These are phyloP conservation scores for Datura wrightii DNA, from an alignment of 257 asterid genomes.

Conservation along the genomic window DNA sequence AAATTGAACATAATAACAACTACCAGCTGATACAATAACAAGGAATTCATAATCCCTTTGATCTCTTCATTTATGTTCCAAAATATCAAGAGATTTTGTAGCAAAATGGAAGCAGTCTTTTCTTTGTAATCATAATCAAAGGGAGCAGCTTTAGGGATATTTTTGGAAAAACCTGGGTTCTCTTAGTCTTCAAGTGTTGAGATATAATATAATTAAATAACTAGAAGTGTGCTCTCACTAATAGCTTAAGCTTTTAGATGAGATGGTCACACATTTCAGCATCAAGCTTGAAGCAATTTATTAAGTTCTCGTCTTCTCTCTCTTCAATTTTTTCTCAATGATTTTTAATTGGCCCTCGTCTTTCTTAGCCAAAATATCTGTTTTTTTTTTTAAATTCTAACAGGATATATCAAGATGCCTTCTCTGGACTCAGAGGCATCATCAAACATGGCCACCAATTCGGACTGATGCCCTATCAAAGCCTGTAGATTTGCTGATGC, in stretches of 20 bases:
- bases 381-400: conserved; percentile 32
- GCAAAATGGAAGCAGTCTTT: background rate
- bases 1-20: no score
- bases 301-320: background rate
- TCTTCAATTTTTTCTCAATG: background rate
- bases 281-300: background rate
- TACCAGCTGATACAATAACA: background rate
- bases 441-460: conserved; percentile 97
- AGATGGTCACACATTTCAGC: background rate
- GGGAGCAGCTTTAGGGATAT: background rate
- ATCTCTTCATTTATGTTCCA: background rate
- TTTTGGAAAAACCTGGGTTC: background rate
- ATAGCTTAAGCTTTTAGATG: conserved; percentile 19
- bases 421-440: conserved; percentile 99
- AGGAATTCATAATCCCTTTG: background rate
- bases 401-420: conserved; percentile 98
- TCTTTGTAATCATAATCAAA: background rate
- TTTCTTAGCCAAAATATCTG: background rate
- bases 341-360: background rate
- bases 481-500: conserved; percentile 85
- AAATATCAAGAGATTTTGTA: background rate
- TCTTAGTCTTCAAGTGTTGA: background rate
- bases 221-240: background rate
- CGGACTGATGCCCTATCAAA: conserved; percentile 90
- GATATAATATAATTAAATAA: background rate